Evolutionary conservation across 306 rosid species (phyloP).

Genomic region (Albizia julibrissin): DNA sequence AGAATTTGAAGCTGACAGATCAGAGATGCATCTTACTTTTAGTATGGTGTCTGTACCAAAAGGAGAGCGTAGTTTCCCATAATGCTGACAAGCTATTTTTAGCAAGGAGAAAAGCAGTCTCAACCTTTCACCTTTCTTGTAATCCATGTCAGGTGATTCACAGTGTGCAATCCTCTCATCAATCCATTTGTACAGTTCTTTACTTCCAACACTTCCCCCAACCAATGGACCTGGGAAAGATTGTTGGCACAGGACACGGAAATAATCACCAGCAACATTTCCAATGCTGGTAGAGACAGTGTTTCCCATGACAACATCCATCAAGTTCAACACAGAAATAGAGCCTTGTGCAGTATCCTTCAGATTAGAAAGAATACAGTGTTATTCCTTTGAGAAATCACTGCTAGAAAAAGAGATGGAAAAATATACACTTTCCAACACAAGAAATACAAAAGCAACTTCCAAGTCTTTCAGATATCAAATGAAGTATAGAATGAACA

Average conservation of each 20-base stretch:
- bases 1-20: background rate
- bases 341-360: conserved; percentile 63
- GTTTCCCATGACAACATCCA: conserved; percentile 60
- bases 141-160: conserved; percentile 61
- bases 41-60: conserved; percentile 66
- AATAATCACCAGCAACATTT: conserved; percentile 51
- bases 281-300: conserved; percentile 46
- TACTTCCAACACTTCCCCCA: conserved; percentile 86
- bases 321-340: conserved; percentile 69
- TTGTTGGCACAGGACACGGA: conserved; percentile 70
- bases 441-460: background rate
- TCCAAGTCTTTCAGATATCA: conserved; percentile 14
- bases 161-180: conserved; percentile 78
- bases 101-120: conserved; percentile 85
- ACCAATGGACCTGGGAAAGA: conserved; percentile 92
- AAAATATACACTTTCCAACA: background rate
- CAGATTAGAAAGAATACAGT: conserved; percentile 36
- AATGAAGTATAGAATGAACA: conserved; percentile 21
- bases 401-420: background rate
- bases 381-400: conserved; percentile 35
- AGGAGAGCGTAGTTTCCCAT: conserved; percentile 92
- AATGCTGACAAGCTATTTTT: conserved; percentile 82
- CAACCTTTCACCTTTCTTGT: conserved; percentile 63
- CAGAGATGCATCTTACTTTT: conserved; percentile 50
- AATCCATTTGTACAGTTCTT: conserved; percentile 83